Evolutionary conservation across 2,329 filamentous ascomycete genomes (phyloP).

Genomic region (Xylaria polymorpha): DNA sequence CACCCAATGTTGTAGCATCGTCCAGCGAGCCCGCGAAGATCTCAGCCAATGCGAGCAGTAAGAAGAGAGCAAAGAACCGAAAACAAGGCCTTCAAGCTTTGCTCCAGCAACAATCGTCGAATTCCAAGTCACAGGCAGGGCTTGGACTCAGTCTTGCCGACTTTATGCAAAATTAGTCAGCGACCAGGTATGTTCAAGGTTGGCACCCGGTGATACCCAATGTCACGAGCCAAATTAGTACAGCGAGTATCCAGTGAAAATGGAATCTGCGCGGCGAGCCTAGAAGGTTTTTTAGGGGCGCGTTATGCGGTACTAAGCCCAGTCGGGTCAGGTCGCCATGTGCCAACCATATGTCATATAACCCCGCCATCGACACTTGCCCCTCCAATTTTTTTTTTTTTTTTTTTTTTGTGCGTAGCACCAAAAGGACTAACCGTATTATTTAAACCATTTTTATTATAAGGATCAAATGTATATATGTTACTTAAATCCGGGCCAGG

Average conservation of each 20-base stretch:
- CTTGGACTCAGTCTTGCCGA: constrained; percentile 65
- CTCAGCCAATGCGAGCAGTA: constrained; percentile 68
- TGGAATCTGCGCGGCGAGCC: constrained; percentile 28
- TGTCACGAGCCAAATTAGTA: neutral
- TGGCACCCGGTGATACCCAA: neutral
- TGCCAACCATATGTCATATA: constrained; percentile 42
- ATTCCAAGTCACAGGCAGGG: constrained; percentile 50
- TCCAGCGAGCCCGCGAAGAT: constrained; percentile 48
- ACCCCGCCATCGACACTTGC: constrained; percentile 54
- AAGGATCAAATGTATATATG: too few relatives aligned
- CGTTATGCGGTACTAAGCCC: constrained; percentile 21
- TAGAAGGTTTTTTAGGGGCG: constrained; percentile 22
- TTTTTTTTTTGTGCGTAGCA: too few relatives aligned
- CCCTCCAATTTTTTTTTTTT: constrained; percentile 52
- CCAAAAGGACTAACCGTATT: too few relatives aligned
- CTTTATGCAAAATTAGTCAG: constrained; percentile 60
- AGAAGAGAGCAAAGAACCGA: constrained; percentile 72
- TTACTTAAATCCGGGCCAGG: too few relatives aligned
- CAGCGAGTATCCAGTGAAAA: neutral
- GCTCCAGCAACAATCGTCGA: constrained; percentile 63
- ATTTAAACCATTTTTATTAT: too few relatives aligned
- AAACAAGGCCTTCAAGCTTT: constrained; percentile 75
- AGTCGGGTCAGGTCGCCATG: constrained; percentile 23
- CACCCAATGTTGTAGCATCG: constrained; percentile 24
- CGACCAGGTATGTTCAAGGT: neutral